Conservation (phyloP, 345 rosid species). For the Rubroshorea leprosula region DNA sequence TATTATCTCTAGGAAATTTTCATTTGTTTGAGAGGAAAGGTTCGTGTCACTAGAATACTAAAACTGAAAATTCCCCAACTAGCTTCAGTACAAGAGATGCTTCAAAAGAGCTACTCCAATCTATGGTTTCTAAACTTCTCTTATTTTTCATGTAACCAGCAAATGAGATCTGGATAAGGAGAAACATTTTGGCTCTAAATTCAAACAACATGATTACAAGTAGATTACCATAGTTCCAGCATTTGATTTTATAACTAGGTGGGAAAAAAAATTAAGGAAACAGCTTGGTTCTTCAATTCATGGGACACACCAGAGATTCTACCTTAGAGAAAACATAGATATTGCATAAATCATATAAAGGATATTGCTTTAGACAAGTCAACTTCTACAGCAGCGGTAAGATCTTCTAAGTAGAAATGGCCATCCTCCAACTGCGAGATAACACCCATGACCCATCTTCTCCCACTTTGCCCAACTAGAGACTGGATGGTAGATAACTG, state of each 20-base stretch:
- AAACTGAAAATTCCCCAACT: too few relatives aligned
- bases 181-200: too few relatives aligned
- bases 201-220: neutral
- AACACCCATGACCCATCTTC: slow-evolving; percentile 93
- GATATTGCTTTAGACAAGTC: slow-evolving; percentile 91
- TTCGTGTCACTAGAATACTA: too few relatives aligned
- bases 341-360: slow-evolving; percentile 30
- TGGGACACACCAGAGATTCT: neutral
- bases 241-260: neutral
- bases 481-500: slow-evolving; percentile 88
- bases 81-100: too few relatives aligned
- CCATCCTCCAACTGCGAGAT: slow-evolving; percentile 97
- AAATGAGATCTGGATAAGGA: too few relatives aligned
- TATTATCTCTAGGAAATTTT: too few relatives aligned
- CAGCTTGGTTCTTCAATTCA: neutral
- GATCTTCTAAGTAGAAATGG: slow-evolving; percentile 89
- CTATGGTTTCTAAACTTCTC: too few relatives aligned
- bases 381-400: slow-evolving; percentile 87
- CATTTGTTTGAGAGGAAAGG: too few relatives aligned
- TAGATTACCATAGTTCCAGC: neutral
- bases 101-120: too few relatives aligned
- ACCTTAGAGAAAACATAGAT: neutral
- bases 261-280: neutral
- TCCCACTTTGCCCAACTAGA: slow-evolving; percentile 62
- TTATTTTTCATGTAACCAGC: too few relatives aligned